These are phyloP conservation scores for Venturia carpophila DNA, from an alignment of 2,329 filamentous ascomycete species.

Conservation along the genomic window DNA sequence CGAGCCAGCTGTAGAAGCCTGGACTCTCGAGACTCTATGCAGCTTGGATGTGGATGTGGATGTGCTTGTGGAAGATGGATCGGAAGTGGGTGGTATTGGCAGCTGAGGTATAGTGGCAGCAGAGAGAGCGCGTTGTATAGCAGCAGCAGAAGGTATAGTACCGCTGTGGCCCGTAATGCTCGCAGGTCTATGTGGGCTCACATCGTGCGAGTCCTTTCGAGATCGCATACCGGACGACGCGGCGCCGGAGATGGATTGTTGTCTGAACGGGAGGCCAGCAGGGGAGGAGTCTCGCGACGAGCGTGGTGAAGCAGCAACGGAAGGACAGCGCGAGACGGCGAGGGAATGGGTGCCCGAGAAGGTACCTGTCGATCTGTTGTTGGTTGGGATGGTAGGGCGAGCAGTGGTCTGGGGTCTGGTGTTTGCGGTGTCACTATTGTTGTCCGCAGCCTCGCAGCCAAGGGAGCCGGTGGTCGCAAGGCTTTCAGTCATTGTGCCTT, in stretches of 20 bases:
- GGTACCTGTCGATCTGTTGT: constrained; percentile 13
- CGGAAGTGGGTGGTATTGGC: constrained; percentile 50
- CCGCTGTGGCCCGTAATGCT: constrained; percentile 29
- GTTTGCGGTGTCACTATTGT: background rate
- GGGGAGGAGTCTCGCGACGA: constrained; percentile 43
- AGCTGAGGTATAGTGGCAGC: constrained; percentile 60
- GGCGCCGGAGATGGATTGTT: constrained; percentile 4
- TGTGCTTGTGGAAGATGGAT: constrained; percentile 35
- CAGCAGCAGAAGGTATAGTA: constrained; percentile 52
- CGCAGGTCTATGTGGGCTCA: constrained; percentile 34
- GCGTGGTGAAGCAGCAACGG: constrained; percentile 36
- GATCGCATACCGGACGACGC: constrained; percentile 28
- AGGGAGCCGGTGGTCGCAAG: background rate
- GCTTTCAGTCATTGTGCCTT: constrained; percentile 5
- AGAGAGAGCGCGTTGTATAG: constrained; percentile 60
- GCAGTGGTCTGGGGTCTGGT: constrained; percentile 4
- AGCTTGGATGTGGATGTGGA: constrained; percentile 41
- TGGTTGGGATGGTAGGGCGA: constrained; percentile 6
- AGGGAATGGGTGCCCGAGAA: background rate
- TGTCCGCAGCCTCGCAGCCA: constrained; percentile 4
- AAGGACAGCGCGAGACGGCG: constrained; percentile 23
- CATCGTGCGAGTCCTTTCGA: constrained; percentile 40
- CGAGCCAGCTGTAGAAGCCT: constrained; percentile 39
- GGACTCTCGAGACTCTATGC: constrained; percentile 53
- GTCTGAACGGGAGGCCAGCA: constrained; percentile 26